Conservation (phyloP, 805 yeast genomes). For the Candida yuanshanica region DNA sequence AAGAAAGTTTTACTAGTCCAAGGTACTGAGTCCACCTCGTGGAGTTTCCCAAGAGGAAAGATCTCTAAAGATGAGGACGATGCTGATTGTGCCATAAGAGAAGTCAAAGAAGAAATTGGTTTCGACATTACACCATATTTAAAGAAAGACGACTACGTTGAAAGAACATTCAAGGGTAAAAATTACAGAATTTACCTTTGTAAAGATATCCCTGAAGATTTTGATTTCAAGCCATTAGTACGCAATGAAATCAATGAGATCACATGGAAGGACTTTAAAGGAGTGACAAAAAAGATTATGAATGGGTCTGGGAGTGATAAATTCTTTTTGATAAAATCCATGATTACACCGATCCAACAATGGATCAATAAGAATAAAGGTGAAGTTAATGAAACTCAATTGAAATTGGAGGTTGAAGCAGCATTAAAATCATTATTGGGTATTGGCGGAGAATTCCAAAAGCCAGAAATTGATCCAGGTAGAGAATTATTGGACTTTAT, state of each 20-base stretch:
- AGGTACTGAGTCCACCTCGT: slow-evolving; percentile 74
- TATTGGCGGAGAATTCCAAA: slow-evolving; percentile 33
- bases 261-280: slow-evolving; percentile 66
- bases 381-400: slow-evolving; percentile 45
- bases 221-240: slow-evolving; percentile 71
- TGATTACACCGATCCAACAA: slow-evolving; percentile 35
- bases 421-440: slow-evolving; percentile 63
- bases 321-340: slow-evolving; percentile 33
- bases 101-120: slow-evolving; percentile 90
- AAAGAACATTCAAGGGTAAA: slow-evolving; percentile 76
- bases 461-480: slow-evolving; percentile 54
- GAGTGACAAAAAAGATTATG: slow-evolving; percentile 26
- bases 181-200: slow-evolving; percentile 79
- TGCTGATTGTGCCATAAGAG: slow-evolving; percentile 84
- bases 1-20: slow-evolving; percentile 73
- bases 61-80: slow-evolving; percentile 91
- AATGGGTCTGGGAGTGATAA: slow-evolving; percentile 19
- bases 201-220: slow-evolving; percentile 70
- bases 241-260: slow-evolving; percentile 84
- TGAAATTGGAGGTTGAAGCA: slow-evolving; percentile 57
- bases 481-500: slow-evolving; percentile 67
- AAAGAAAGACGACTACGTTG: slow-evolving; percentile 67
- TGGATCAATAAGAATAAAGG: slow-evolving; percentile 53
- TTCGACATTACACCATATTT: slow-evolving; percentile 70
- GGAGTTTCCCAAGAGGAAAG: slow-evolving; percentile 98